Conservation (phyloP, 441 rosid species). For the Erodium texanum region DNA sequence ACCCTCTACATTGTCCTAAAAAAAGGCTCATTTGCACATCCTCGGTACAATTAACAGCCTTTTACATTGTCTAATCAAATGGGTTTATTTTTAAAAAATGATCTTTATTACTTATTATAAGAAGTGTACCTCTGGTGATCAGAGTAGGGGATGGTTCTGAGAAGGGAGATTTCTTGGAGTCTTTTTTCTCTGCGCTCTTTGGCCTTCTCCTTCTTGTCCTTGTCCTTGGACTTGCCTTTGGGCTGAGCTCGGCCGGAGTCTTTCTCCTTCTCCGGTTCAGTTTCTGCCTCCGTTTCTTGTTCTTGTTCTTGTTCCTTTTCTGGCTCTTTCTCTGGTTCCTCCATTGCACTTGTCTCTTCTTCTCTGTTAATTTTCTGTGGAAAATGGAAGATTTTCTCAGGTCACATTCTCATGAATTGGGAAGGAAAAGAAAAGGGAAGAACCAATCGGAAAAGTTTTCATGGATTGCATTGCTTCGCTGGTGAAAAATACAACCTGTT, state of each 20-base stretch:
- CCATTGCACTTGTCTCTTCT: too few relatives aligned
- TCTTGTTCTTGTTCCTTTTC: background rate
- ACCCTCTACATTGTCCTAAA: too few relatives aligned
- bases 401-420: background rate
- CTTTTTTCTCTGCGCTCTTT: slow-evolving; percentile 73
- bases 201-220: slow-evolving; percentile 51
- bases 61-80: background rate
- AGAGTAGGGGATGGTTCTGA: slow-evolving; percentile 79
- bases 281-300: background rate
- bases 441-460: background rate
- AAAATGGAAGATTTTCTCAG: background rate
- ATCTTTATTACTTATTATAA: too few relatives aligned
- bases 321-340: background rate
- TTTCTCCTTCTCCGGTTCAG: background rate
- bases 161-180: slow-evolving; percentile 74
- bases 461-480: background rate
- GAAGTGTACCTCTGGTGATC: slow-evolving; percentile 59
- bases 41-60: background rate
- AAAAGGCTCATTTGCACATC: too few relatives aligned
- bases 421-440: background rate
- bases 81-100: background rate
- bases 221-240: slow-evolving; percentile 5
- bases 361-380: background rate
- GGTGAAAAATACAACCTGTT: background rate
- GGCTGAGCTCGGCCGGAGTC: too few relatives aligned